These are phyloP conservation scores for Rhodosporidiobolus odoratus DNA, from an alignment of 768 basidiomycete species.

Conservation along the genomic window DNA sequence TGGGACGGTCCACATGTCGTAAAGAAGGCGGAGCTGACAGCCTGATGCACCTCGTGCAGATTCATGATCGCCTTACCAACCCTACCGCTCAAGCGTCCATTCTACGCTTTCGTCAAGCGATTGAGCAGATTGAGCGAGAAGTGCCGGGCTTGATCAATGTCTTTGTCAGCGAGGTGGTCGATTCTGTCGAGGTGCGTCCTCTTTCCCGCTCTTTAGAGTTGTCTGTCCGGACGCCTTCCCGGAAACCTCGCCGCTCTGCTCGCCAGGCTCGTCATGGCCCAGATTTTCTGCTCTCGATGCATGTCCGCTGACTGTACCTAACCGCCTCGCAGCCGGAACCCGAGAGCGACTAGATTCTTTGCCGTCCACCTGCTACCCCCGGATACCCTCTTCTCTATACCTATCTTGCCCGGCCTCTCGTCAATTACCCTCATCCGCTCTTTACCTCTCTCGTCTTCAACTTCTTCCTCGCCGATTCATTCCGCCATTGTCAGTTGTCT, in stretches of 20 bases:
- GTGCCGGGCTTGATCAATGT: too few species aligned
- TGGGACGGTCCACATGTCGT: too few species aligned
- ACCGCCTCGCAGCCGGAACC: conserved; percentile 28
- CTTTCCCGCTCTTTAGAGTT: too few species aligned
- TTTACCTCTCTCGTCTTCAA: background rate
- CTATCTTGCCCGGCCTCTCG: background rate
- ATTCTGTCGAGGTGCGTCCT: too few species aligned
- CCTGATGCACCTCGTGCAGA: background rate
- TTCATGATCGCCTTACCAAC: too few species aligned
- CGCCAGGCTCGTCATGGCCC: too few species aligned
- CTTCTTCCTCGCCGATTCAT: background rate
- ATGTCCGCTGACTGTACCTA: too few species aligned
- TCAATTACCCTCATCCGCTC: background rate
- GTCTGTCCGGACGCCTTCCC: too few species aligned
- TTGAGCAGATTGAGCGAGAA: too few species aligned
- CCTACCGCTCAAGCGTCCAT: background rate
- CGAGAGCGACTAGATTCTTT: conserved; percentile 9
- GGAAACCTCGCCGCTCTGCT: too few species aligned
- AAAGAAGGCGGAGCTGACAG: background rate
- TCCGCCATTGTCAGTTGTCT: background rate
- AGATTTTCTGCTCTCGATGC: too few species aligned
- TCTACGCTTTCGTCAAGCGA: background rate
- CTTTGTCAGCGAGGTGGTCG: too few species aligned
- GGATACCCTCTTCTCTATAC: background rate
- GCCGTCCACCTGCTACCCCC: background rate